Base-by-base conservation (phyloP, 768 basidiomycete genomes). In the Mrakia blollopis region DNA sequence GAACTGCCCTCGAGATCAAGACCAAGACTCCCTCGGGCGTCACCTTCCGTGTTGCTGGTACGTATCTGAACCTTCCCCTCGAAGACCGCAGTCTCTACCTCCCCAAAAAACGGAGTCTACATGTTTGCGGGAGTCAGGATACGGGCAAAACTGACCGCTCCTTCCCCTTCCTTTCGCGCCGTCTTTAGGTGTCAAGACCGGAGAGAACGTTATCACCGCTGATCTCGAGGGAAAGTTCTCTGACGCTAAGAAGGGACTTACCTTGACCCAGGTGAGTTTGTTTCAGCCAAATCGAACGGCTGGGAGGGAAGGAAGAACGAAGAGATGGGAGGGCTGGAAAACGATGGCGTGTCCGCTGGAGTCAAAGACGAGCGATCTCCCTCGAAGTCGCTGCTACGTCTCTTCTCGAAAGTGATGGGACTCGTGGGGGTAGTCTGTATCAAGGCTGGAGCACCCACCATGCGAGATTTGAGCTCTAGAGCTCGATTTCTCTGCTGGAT, bases 141-240 rank as follows among this genome's bases (percentile, higher is more conserved):
- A n/a, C 44, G 14, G 14, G 44, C 44, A 44, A 14, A 9, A 11
- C 44, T 13, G 11, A 44, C 44, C 14, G 44, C 10, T 44, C 44
- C 10, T 44, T 11, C 14, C 44, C 14, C 44, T 9, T 44, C 5
- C 44, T 13, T 11, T 44, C 44, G n/a, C n/a, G n/a, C n/a, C n/a
- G n/a, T n/a, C n/a, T n/a, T n/a, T n/a, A n/a, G 96, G 97, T 75
- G 86, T 81, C 82, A 92, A 91, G 78, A 85, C 89, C 83, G 90
- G 92, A 87, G 86, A 89, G 68, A 85, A 83, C 79, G 85, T 85
- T 84, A 98, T 98, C 86, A 80, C 83, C 54, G 96, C 92, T 80
- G 96, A 98, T 85, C 87, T 98, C 81, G 97, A 99, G 89, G 91
- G 90, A 85, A 99, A 98, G 86, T 95, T 91, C 87, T 83, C 87